Base-by-base conservation (phyloP, 176 grass and related monocot species). In the Themeda triandra region DNA sequence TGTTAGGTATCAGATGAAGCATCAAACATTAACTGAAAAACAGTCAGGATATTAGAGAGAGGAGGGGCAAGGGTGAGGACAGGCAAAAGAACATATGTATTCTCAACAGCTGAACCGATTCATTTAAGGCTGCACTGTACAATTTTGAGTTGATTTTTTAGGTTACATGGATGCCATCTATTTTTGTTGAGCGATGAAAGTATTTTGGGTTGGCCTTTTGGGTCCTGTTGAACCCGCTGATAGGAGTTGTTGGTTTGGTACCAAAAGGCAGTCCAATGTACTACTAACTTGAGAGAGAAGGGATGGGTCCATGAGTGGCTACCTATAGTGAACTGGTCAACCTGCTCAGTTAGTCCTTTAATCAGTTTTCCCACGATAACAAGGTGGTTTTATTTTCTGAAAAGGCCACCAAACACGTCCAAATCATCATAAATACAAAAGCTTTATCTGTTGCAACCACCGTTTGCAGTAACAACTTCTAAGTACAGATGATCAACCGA, bases 231-330 rank as follows among this genome's bases (percentile, higher is more conserved):
- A 71, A 70, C 78, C 41, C 86, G 79, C 64, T 32, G 42, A 25
- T 89, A 29, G 49, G 64, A 65, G 83, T 86, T 82, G 88, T 73
- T 85, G 64, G 63, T 81, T 78, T 44, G 73, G 79, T 82, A 82
- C 72, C 64, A 69, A 53, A 8, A 65, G 58, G 27, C 21, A 28
- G 66, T 10, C 79, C 66, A 70, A 71, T 82, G 28, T 77, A 85
- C 65, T 37, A 42, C 13, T 53, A 71, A 54, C 88, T 77, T 86
- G 41, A 82, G 85, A 82, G 49, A 53, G 31, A 86, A 89, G 88
- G 78, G 66, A 82, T 13, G 30, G 72, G 14, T 86, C 71, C 24
- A 77, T 72, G n/a, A 14, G 30, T 71, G 40, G 58, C 42, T 44
- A 69, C 81, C 58, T 18, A 67, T 46, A 66, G 45, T 77, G 83